Conservation (phyloP, 768 basidiomycete genomes). For the Mycena epipterygia region DNA sequence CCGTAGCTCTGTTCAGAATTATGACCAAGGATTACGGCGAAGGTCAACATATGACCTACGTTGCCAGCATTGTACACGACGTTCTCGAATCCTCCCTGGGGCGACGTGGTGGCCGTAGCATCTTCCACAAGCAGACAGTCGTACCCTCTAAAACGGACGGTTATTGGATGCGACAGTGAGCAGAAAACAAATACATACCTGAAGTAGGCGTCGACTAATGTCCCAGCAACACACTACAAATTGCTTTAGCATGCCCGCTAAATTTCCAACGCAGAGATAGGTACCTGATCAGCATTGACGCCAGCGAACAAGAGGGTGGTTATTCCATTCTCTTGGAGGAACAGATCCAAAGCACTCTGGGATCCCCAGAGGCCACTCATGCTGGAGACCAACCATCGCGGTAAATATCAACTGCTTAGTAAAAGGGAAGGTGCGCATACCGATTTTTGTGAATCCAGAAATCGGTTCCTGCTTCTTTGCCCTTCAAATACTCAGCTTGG, state of each 20-base stretch:
- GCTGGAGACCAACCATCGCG: conserved; percentile 51
- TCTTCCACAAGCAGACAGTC: conserved; percentile 72
- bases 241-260: background rate
- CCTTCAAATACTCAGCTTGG: conserved; percentile 66
- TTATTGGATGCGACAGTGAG: too few relatives aligned
- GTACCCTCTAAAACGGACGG: conserved; percentile 59
- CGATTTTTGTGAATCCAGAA: conserved; percentile 83
- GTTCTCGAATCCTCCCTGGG: conserved; percentile 67
- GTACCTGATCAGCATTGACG: conserved; percentile 77
- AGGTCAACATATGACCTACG: conserved; percentile 50
- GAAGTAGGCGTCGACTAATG: conserved; percentile 73
- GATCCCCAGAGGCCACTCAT: conserved; percentile 79
- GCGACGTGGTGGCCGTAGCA: conserved; percentile 73
- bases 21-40: background rate
- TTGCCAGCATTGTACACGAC: conserved; percentile 69
- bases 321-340: conserved; percentile 73
- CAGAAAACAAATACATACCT: background rate
- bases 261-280: background rate
- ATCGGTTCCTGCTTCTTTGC: conserved; percentile 68
- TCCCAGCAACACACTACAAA: conserved; percentile 72
- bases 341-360: conserved; percentile 73
- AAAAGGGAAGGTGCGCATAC: conserved; percentile 45
- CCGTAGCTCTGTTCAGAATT: conserved; percentile 59
- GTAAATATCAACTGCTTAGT: background rate
- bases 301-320: conserved; percentile 73